Evolutionary conservation across 768 basidiomycete genomes (phyloP), one percentile per base, ranked within the genome.

Genomic region (Cystobasidium onofrii): DNA sequence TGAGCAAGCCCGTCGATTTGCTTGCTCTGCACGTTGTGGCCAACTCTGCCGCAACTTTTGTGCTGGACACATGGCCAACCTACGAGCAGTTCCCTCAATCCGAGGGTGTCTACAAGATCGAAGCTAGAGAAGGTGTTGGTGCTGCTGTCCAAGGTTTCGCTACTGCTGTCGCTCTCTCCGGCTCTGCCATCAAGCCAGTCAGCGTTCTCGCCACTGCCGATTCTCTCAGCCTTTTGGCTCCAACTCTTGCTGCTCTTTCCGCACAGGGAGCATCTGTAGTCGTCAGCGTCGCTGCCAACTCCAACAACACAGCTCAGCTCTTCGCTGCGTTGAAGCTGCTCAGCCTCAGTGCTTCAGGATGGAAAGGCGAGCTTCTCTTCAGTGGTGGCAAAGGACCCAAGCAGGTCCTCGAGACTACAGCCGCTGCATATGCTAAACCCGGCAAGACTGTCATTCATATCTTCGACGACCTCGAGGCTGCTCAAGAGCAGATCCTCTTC

Each of bases 191-290:
- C 46, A 80, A 80, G 33, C 77, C 78, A 61, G 74, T 82, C 73
- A 76, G 79, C n/a, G 80, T 83, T 17, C 81, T 84, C 81, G 91
- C 90, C 1, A 89, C 92, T 0, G 89, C 91, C 0, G 83, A 83
- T n/a, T 92, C 94, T 1, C 84, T 98, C 54, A 87, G 89, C 9
- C 84, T 87, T 73, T 92, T 98, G 89, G 85, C 89, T 0, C 86
- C 89, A 9, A 88, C 90, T 2, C 86, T 99, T 66, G 80, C 85
- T n/a, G 81, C 88, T 79, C 83, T 96, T 6, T 84, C 90, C 17
- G 85, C 84, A 6, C 77, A 86, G 10, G 82, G 84, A 34, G 88
- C 88, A 75, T 86, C 91, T 67, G 83, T 97, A 66, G 84, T 93
- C 78, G 80, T 96, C 70, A 90, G 97, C 79, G 87, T 96, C 84